Percentiles rank a stretch among this genome's conserved stretches.
Evolutionary conservation across 257 asterid genomes (phyloP).

Genomic region (Linderniella brevidens): DNA sequence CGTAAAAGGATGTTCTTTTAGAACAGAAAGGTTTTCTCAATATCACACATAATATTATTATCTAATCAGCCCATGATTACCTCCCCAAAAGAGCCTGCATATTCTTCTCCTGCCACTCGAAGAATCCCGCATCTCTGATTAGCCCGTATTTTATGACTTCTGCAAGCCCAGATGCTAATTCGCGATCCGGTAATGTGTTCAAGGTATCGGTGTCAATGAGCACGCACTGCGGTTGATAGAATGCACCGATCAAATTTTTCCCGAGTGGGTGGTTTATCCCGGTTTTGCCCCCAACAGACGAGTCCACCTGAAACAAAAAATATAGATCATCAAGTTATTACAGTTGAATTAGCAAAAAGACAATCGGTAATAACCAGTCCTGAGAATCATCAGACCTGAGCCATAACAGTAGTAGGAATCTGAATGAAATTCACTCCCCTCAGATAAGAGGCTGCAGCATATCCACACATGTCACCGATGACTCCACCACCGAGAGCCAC

Average conservation of each 20-base stretch:
- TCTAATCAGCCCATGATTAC: slow-evolving; percentile 12
- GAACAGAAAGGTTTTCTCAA: background rate
- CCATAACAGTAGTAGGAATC: slow-evolving; percentile 98
- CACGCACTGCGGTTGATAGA: slow-evolving; percentile 98
- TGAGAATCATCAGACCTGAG: slow-evolving; percentile 55
- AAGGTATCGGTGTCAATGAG: slow-evolving; percentile 81
- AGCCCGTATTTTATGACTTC: slow-evolving; percentile 94
- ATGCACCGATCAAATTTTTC: slow-evolving; percentile 86
- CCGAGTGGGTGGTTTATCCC: slow-evolving; percentile 99
- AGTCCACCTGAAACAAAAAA: slow-evolving; percentile 55
- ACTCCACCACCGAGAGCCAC: slow-evolving; percentile 99
- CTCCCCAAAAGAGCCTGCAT: slow-evolving; percentile 65
- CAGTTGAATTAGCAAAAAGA: background rate
- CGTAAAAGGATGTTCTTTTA: background rate
- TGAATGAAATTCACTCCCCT: slow-evolving; percentile 97
- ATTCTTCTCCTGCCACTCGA: slow-evolving; percentile 94
- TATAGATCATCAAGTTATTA: slow-evolving; percentile 1
- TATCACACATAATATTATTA: background rate
- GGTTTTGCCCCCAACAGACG: slow-evolving; percentile 98
- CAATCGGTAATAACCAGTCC: slow-evolving; percentile 8
- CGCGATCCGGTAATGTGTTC: slow-evolving; percentile 83
- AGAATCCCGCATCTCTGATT: slow-evolving; percentile 74
- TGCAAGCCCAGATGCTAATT: slow-evolving; percentile 92
- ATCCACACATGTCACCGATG: slow-evolving; percentile 99
- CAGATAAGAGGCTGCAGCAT: slow-evolving; percentile 94